Conservation (phyloP, 2,329 filamentous ascomycete species). For the Xylariaceae sp. region DNA sequence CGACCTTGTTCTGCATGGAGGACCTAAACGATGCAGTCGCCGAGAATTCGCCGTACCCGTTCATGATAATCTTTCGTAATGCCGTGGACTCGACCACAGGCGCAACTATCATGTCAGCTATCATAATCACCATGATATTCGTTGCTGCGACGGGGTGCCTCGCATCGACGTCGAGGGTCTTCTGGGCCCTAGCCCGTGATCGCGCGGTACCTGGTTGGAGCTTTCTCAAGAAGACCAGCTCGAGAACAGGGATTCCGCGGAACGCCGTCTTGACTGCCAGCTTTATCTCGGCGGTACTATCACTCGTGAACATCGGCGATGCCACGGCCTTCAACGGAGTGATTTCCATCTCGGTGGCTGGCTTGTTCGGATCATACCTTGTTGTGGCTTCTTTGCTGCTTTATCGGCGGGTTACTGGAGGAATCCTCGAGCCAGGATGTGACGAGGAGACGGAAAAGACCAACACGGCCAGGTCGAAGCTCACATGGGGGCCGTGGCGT, state of each 20-base stretch:
- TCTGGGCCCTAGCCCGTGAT: conserved; percentile 45
- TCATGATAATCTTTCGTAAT: conserved; percentile 53
- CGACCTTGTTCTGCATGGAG: conserved; percentile 49
- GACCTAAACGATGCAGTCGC: conserved; percentile 41
- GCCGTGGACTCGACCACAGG: conserved; percentile 43
- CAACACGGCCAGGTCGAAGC: conserved; percentile 3
- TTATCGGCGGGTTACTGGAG: conserved; percentile 12
- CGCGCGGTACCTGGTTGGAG: conserved; percentile 21
- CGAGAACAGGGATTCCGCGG: conserved; percentile 18
- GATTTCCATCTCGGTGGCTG: conserved; percentile 20
- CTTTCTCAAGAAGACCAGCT: conserved; percentile 15
- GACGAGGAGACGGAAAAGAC: background rate
- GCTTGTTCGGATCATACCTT: conserved; percentile 20
- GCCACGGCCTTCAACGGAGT: conserved; percentile 21
- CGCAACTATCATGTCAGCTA: conserved; percentile 44
- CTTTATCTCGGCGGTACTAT: conserved; percentile 16
- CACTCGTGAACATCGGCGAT: conserved; percentile 21
- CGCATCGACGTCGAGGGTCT: conserved; percentile 51
- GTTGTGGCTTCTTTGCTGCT: conserved; percentile 11
- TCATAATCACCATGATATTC: conserved; percentile 45
- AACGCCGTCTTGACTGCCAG: conserved; percentile 15
- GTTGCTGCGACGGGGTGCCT: conserved; percentile 45
- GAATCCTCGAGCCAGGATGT: conserved; percentile 3
- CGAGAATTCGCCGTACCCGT: conserved; percentile 47
- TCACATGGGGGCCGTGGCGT: conserved; percentile 20